Conservation (phyloP, 768 basidiomycete species). For the Hebeloma cylindrosporum region DNA sequence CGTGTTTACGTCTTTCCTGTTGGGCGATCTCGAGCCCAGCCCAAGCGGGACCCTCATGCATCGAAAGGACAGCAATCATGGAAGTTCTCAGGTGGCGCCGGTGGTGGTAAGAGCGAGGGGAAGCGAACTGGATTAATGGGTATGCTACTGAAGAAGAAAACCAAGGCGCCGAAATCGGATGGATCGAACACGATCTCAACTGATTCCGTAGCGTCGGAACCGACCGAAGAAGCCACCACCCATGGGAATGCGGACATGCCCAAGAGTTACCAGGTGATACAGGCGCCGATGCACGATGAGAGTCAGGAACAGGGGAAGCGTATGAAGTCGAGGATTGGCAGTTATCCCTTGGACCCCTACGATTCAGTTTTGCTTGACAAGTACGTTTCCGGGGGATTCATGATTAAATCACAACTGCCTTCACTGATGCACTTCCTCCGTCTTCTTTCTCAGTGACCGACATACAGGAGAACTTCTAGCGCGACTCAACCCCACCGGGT, state of each 20-base stretch:
- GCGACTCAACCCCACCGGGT: slow-evolving; percentile 50
- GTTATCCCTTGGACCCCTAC: slow-evolving; percentile 41
- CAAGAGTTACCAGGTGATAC: slow-evolving; percentile 9
- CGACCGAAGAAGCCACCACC: not conserved
- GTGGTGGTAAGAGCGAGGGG: slow-evolving; percentile 1
- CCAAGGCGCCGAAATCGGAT: slow-evolving; percentile 15
- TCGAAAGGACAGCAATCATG: slow-evolving; percentile 7
- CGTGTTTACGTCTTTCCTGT: slow-evolving; percentile 20
- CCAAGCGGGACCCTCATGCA: slow-evolving; percentile 7
- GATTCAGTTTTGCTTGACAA: slow-evolving; percentile 54
- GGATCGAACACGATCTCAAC: slow-evolving; percentile 5
- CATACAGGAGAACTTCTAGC: slow-evolving; percentile 52
- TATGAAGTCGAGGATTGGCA: slow-evolving; percentile 25
- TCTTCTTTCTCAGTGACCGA: slow-evolving; percentile 55
- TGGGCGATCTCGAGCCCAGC: slow-evolving; percentile 23
- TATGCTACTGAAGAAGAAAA: slow-evolving; percentile 21
- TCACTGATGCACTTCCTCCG: slow-evolving; percentile 3
- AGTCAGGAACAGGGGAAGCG: slow-evolving; percentile 11
- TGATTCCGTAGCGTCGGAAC: slow-evolving; percentile 5
- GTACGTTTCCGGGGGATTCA: too few species aligned
- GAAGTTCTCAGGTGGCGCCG: slow-evolving; percentile 1
- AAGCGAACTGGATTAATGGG: slow-evolving; percentile 25
- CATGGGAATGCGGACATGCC: not conserved
- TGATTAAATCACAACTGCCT: slow-evolving; percentile 1
- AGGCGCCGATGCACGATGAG: slow-evolving; percentile 5